phyloP scores from a whole-genome alignment of 352 stramenopile genomes.

The Peronospora farinosa region DNA sequence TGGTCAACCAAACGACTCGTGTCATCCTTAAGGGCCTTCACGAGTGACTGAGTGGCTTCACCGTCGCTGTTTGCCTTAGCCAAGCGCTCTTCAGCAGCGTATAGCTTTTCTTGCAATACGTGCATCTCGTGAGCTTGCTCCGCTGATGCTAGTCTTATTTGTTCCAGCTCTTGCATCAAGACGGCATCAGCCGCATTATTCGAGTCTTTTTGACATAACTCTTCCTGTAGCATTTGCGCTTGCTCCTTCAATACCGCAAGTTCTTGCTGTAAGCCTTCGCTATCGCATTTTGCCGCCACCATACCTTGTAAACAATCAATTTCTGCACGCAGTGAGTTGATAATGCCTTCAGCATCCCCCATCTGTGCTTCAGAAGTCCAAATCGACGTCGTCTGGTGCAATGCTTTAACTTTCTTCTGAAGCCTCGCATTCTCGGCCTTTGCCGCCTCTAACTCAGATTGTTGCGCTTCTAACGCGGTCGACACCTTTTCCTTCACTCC shows the following conservation, averaged over 20 bases:
- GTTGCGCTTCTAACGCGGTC: conserved; percentile 7
- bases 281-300: conserved; percentile 19
- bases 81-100: conserved; percentile 19
- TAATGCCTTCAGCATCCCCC: conserved; percentile 8
- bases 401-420: conserved; percentile 14
- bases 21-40: conserved; percentile 33
- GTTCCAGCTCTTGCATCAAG: conserved; percentile 55
- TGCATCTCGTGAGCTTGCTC: conserved; percentile 41
- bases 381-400: conserved; percentile 13
- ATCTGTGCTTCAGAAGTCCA: conserved; percentile 3
- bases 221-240: conserved; percentile 12
- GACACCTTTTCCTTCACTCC: conserved; percentile 7
- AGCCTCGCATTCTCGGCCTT: conserved; percentile 17
- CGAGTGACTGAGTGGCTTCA: conserved; percentile 21
- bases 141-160: conserved; percentile 47
- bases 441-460: conserved; percentile 9
- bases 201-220: conserved; percentile 7
- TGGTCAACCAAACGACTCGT: conserved; percentile 31
- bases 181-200: conserved; percentile 17
- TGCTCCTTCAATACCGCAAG: conserved; percentile 24
- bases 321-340: conserved; percentile 17
- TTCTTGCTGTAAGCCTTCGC: conserved; percentile 22
- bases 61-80: conserved; percentile 17
- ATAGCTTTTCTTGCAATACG: conserved; percentile 36
- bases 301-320: conserved; percentile 14